These are phyloP conservation scores for Beauveria sp. DNA, from an alignment of 2,329 filamentous ascomycete genomes.

Conservation along the genomic window DNA sequence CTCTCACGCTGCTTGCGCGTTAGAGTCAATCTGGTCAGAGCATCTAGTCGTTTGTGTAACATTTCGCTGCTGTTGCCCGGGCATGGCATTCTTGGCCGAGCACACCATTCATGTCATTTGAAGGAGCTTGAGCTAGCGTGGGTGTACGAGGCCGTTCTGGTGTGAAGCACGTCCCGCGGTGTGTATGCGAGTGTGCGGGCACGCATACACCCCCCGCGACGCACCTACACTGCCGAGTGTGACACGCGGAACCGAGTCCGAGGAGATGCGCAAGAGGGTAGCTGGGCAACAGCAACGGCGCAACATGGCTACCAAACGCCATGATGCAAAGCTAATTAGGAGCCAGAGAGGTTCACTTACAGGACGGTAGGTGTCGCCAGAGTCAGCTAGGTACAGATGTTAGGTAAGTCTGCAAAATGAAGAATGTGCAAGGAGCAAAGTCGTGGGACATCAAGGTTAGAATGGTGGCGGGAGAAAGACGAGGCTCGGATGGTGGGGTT, in stretches of 20 bases:
- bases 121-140: neutral
- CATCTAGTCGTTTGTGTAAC: slow-evolving; percentile 23
- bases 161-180: neutral
- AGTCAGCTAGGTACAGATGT: slow-evolving; percentile 44
- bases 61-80: slow-evolving; percentile 12
- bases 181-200: neutral
- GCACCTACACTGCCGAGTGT: neutral
- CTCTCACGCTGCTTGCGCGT: slow-evolving; percentile 65
- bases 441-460: slow-evolving; percentile 16
- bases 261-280: neutral
- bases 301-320: neutral
- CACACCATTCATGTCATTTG: neutral
- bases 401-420: slow-evolving; percentile 25
- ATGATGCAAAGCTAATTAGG: neutral
- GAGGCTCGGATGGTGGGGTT: slow-evolving; percentile 11
- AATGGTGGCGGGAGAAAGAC: slow-evolving; percentile 13
- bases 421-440: slow-evolving; percentile 5
- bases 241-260: neutral
- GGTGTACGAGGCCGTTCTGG: neutral
- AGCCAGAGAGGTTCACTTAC: slow-evolving; percentile 34
- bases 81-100: neutral
- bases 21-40: slow-evolving; percentile 13
- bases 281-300: neutral
- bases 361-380: slow-evolving; percentile 54
- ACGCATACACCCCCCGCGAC: neutral